Evolutionary conservation across 192 early-diverging fungal genomes (phyloP).

Genomic region (Podila epicladia): DNA sequence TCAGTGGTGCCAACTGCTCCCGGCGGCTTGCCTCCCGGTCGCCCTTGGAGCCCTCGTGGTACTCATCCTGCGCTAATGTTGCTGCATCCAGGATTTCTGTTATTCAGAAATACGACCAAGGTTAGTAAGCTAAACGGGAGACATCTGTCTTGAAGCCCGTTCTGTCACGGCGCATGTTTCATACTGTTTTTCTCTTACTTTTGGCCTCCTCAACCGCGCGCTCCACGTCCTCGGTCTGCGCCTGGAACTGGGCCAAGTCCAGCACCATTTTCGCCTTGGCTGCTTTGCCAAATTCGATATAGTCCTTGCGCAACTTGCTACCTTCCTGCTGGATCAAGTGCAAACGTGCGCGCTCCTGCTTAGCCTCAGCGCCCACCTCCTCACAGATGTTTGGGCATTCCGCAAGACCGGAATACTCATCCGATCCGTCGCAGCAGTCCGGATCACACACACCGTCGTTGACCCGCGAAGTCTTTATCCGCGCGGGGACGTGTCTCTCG

Average conservation of each 20-base stretch:
- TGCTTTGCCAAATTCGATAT: conserved; percentile 23
- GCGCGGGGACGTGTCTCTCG: conserved; percentile 71
- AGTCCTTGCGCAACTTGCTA: conserved; percentile 21
- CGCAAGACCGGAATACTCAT: conserved; percentile 74
- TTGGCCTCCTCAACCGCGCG: conserved; percentile 34
- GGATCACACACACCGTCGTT: conserved; percentile 97
- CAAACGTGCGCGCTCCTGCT: conserved; percentile 43
- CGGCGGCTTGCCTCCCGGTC: conserved; percentile 13
- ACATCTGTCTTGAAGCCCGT: no score
- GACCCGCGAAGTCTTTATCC: conserved; percentile 76
- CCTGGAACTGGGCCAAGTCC: conserved; percentile 20
- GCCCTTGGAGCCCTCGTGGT: conserved; percentile 26
- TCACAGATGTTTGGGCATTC: conserved; percentile 83
- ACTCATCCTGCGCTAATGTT: conserved; percentile 13
- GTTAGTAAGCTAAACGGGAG: background rate
- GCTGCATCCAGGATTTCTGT: conserved; percentile 15
- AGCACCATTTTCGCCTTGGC: conserved; percentile 5
- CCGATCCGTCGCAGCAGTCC: conserved; percentile 96
- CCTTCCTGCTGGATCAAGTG: conserved; percentile 25
- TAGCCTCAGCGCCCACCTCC: conserved; percentile 62
- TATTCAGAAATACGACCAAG: background rate
- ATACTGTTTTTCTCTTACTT: background rate
- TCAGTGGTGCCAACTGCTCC: conserved; percentile 16
- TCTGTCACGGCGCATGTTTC: background rate
- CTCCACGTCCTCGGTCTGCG: conserved; percentile 12